Base-by-base conservation (phyloP, 352 stramenopile species). In the Phytophthora sojae region DNA sequence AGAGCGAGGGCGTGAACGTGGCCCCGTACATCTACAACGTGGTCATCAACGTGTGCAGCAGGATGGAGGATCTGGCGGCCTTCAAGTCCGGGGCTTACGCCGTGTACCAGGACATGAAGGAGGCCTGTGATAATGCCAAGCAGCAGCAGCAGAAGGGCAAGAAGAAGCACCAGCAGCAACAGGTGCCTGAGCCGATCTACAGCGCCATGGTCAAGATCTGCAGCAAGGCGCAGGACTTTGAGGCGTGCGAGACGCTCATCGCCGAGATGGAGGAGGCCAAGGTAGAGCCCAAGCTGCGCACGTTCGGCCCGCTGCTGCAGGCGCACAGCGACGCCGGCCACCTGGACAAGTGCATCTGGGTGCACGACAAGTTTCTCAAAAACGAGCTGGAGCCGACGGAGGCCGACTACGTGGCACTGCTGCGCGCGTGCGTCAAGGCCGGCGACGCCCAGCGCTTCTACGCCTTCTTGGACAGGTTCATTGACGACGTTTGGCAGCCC, bases 161-260 rank as follows among this genome's bases (percentile, higher is more conserved):
- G 11, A 44, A 44, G 35, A 21, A 21, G 21, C 21, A n/a, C n/a
- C 0, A 44, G 35, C 12, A 44, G 35, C 35, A 44, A 44, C 35
- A 44, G 35, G 35, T 44, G 11, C 80, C 88, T 23, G 89, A 96
- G 65, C 84, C 77, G 14, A 87, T 84, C 29, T 92, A 89, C 71
- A 95, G 81, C 62, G 85, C 89, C 25, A 75, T 96, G 52, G 73
- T 95, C 60, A 93, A 94, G 58, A 68, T 96, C 9, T 94, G 84
- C 65, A 81, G 76, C 64, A 86, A 88, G 51, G 78, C 79, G 8
- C 61, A 77, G 26, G 78, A 93, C 56, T 94, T 91, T 66, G 75
- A 77, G 4, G 69, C 67, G 21, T 89, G 82, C 50, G 66, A 84
- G 17, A 61, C 58, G 7, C 73, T 96, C 26, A 62, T 96, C 26